A percentile compares a stretch with the other conserved stretches of the same genome.
Evolutionary conservation across 192 early-diverging fungal species (phyloP).

Genomic region (Backusella mclennaniae): DNA sequence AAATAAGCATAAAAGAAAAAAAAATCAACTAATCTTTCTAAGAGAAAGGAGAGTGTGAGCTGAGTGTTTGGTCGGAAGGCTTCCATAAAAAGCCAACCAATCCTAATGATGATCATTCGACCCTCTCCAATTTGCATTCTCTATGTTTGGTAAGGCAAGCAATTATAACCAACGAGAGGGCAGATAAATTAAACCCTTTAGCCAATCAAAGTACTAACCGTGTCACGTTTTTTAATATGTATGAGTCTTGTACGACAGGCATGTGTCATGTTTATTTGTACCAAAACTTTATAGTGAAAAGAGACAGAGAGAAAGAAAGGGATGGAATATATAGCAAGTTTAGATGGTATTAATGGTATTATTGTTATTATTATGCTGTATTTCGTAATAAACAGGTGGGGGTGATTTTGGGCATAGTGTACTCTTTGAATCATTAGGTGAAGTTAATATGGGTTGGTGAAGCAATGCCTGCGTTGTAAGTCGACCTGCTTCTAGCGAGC

Average conservation of each 20-base stretch:
- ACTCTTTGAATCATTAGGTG: background rate
- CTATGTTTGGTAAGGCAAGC: background rate
- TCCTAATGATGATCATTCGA: background rate
- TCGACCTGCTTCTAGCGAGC: background rate
- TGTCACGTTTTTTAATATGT: slow-evolving; percentile 4
- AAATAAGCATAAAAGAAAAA: background rate
- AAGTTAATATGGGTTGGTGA: background rate
- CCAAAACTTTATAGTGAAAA: background rate
- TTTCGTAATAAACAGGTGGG: background rate
- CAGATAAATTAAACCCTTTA: background rate
- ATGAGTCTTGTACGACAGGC: background rate
- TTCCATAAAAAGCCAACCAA: background rate
- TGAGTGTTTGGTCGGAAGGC: background rate
- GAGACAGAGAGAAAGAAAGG: background rate
- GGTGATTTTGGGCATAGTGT: background rate
- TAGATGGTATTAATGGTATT: background rate
- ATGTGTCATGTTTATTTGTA: background rate
- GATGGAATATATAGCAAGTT: background rate
- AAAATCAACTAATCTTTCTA: too few relatives aligned
- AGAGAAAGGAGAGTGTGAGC: background rate
- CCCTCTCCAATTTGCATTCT: background rate
- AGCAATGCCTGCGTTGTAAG: background rate
- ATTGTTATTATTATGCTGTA: background rate
- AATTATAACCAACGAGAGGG: background rate
- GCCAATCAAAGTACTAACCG: background rate